Evolutionary conservation across 2,329 filamentous ascomycete genomes (phyloP).

Genomic region (Bipolaris gigantea): DNA sequence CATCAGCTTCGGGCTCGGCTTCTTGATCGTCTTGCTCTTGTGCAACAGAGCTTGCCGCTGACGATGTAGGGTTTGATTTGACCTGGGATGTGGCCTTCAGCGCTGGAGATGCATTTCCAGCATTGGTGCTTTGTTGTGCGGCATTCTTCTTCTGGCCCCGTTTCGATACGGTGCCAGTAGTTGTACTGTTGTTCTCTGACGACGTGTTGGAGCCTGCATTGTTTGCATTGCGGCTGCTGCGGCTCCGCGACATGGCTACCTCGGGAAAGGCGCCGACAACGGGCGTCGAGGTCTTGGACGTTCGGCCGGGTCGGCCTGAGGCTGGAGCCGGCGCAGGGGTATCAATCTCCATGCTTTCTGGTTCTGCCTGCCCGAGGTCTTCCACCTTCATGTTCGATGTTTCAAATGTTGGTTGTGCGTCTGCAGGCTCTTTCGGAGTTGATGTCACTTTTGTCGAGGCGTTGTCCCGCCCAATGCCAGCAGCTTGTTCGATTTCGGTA

Average conservation of each 20-base stretch:
- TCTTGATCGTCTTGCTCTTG: slow-evolving; percentile 40
- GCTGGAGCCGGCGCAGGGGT: slow-evolving; percentile 32
- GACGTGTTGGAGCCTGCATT: slow-evolving; percentile 42
- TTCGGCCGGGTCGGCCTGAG: slow-evolving; percentile 45
- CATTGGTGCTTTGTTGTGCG: slow-evolving; percentile 20
- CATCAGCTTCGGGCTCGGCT: slow-evolving; percentile 37
- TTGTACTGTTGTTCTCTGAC: slow-evolving; percentile 46
- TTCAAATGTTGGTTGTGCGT: slow-evolving; percentile 49
- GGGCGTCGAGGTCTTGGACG: slow-evolving; percentile 54
- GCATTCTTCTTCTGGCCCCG: slow-evolving; percentile 43
- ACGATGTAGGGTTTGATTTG: slow-evolving; percentile 39
- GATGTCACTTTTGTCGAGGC: slow-evolving; percentile 27
- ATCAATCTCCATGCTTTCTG: slow-evolving; percentile 45
- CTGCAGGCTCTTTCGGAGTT: slow-evolving; percentile 37
- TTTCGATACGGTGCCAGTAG: slow-evolving; percentile 39
- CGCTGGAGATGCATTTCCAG: slow-evolving; percentile 32
- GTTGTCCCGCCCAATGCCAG: slow-evolving; percentile 30
- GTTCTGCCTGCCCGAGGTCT: slow-evolving; percentile 51
- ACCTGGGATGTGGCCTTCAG: slow-evolving; percentile 25
- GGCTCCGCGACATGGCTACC: slow-evolving; percentile 46
- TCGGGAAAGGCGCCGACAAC: slow-evolving; percentile 49
- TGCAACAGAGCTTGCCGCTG: slow-evolving; percentile 35
- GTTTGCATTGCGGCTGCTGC: slow-evolving; percentile 48
- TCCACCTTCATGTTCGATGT: slow-evolving; percentile 54
- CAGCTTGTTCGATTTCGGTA: slow-evolving; percentile 39